A percentile compares a stretch with the other conserved stretches of the same genome.
Conservation (phyloP, 2,329 filamentous ascomycete species). For the Dactylonectria estremocensis region DNA sequence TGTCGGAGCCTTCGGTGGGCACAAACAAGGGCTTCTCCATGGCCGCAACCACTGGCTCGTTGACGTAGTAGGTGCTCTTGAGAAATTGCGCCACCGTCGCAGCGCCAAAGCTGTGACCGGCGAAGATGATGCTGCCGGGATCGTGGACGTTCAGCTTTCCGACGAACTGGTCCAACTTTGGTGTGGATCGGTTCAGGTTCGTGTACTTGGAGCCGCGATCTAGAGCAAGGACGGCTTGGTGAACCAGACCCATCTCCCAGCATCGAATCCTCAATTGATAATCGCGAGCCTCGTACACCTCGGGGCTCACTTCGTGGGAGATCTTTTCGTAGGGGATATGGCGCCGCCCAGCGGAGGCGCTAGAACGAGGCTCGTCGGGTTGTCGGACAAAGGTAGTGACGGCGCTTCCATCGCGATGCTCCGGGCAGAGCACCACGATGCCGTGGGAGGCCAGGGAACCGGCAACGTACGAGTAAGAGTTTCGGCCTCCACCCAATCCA, state of each 20-base stretch:
- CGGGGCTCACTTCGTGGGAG: slow-evolving; percentile 74
- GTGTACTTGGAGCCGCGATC: slow-evolving; percentile 67
- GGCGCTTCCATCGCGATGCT: slow-evolving; percentile 86
- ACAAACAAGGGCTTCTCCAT: slow-evolving; percentile 73
- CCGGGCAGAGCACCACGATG: slow-evolving; percentile 84
- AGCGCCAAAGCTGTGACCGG: slow-evolving; percentile 87
- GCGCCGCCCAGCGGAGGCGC: slow-evolving; percentile 46
- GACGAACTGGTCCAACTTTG: slow-evolving; percentile 71
- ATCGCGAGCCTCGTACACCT: slow-evolving; percentile 78
- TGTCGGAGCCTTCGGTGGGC: slow-evolving; percentile 67
- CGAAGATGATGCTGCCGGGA: slow-evolving; percentile 81
- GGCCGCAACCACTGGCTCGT: slow-evolving; percentile 59
- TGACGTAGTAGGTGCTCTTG: slow-evolving; percentile 82
- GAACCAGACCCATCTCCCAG: slow-evolving; percentile 83
- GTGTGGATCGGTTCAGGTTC: slow-evolving; percentile 68
- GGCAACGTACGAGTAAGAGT: slow-evolving; percentile 87
- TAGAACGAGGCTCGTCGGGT: slow-evolving; percentile 60
- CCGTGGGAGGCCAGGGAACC: slow-evolving; percentile 87
- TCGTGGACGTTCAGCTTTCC: slow-evolving; percentile 76
- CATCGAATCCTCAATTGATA: slow-evolving; percentile 81
- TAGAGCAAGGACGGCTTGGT: slow-evolving; percentile 77
- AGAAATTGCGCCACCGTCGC: slow-evolving; percentile 82
- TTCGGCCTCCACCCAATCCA: slow-evolving; percentile 84
- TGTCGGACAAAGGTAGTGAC: slow-evolving; percentile 81
- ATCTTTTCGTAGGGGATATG: slow-evolving; percentile 66